These are phyloP conservation scores for Aspergillus sp. DNA, from an alignment of 2,329 filamentous ascomycete genomes.

Conservation along the genomic window DNA sequence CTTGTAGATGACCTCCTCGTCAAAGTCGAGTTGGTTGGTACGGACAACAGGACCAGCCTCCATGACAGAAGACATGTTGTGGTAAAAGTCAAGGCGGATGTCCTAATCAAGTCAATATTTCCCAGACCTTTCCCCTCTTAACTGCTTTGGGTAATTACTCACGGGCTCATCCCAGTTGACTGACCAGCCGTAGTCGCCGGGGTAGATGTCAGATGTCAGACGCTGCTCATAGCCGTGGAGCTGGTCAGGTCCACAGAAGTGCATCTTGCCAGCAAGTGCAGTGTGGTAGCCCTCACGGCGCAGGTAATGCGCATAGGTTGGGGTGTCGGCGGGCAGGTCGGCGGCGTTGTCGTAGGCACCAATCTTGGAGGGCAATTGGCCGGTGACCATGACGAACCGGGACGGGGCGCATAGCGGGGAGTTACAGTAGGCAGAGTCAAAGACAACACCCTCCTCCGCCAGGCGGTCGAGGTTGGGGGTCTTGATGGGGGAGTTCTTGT, in stretches of 20 bases:
- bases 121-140: neutral
- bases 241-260: constrained; percentile 87
- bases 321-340: constrained; percentile 77
- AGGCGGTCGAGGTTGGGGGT: constrained; percentile 86
- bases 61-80: constrained; percentile 90
- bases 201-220: constrained; percentile 93
- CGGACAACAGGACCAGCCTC: constrained; percentile 86
- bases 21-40: constrained; percentile 93
- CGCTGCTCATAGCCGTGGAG: constrained; percentile 91
- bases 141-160: constrained; percentile 19
- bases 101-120: constrained; percentile 29
- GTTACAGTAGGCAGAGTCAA: constrained; percentile 92
- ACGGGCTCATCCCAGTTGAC: constrained; percentile 92
- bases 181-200: constrained; percentile 89
- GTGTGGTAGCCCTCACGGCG: constrained; percentile 85
- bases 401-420: constrained; percentile 90
- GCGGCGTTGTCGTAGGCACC: constrained; percentile 89
- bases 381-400: constrained; percentile 91
- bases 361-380: constrained; percentile 87
- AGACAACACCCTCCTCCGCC: constrained; percentile 79
- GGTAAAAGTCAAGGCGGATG: constrained; percentile 83
- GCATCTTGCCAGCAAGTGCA: constrained; percentile 92
- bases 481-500: constrained; percentile 82
- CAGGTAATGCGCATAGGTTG: constrained; percentile 91
- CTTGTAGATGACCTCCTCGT: constrained; percentile 93